phyloP scores from a whole-genome alignment of 2,329 filamentous ascomycete species.

The Colletotrichum sp. region DNA sequence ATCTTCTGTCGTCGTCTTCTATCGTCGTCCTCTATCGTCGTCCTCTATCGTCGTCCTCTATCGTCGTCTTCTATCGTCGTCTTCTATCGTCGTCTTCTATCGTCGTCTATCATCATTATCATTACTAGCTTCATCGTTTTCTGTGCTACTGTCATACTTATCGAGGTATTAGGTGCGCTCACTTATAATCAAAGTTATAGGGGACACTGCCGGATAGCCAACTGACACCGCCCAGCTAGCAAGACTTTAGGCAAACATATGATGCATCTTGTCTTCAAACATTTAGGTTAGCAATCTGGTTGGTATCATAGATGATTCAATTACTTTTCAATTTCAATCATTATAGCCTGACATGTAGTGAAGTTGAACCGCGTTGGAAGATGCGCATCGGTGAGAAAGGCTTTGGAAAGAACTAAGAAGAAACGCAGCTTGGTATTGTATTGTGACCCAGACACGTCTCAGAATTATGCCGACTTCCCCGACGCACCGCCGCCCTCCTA shows the following conservation, averaged over 20 bases:
- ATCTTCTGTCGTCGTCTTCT: no score
- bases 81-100: no score
- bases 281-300: neutral
- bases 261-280: neutral
- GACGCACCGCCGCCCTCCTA: neutral
- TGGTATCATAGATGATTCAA: neutral
- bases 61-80: no score
- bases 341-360: neutral
- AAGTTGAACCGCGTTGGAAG: neutral
- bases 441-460: neutral
- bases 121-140: neutral
- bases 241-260: neutral
- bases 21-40: no score
- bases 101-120: neutral
- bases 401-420: neutral
- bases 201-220: no score
- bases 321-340: neutral
- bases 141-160: neutral
- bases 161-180: neutral
- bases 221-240: neutral
- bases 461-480: neutral
- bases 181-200: no score
- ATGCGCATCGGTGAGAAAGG: neutral
- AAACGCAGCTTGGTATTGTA: neutral
- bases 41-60: neutral